Evolutionary conservation across 2,329 filamentous ascomycete genomes (phyloP), one percentile per base, ranked within the genome.

Genomic region (Xylariaceae sp.): DNA sequence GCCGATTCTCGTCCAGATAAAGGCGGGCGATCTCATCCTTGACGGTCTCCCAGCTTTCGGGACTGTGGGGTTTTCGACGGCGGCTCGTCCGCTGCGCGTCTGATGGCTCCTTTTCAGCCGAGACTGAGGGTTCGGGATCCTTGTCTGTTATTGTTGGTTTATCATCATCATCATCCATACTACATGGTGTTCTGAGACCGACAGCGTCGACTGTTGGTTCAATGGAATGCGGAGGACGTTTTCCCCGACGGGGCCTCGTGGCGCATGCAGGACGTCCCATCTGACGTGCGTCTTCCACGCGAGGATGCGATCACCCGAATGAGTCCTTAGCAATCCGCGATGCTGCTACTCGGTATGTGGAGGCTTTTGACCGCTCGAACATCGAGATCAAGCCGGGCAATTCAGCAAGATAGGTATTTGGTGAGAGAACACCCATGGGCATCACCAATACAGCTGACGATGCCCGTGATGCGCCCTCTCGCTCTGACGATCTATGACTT

Each of bases 1-100:
- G 60, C 49, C 58, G 55, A 43, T 63, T 62, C 53, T 65, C 62
- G 5, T 62, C 56, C 11, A 65, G 44, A 41, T 65, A 65, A 12
- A 65, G 57, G 27, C 57, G 58, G 14, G 48, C 51, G 27, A 65
- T 65, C 27, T 62, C 60, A n/a, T 47, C 49, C 46, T 63, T 64
- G 17, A 57, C 42, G 5, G 47, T 36, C n/a, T 57, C 54, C 54
- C 54, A 57, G 9, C 42, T 48, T 39, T 62, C 58, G 10, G 58
- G 54, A 42, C 53, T 57, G 44, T 60, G 61, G 14, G 56, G 49
- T 48, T 55, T 55, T 47, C 57, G 59, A 38, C 60, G 59, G 32
- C 54, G 55, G 22, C 44, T 55, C 44, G 46, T 42, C 39, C 18
- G 45, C 43, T 41, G 48, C 18, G 22, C 32, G 41, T 45, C 35